Base-by-base conservation (phyloP, 164 flowering plant genomes). In the Chimonanthus praecox region DNA sequence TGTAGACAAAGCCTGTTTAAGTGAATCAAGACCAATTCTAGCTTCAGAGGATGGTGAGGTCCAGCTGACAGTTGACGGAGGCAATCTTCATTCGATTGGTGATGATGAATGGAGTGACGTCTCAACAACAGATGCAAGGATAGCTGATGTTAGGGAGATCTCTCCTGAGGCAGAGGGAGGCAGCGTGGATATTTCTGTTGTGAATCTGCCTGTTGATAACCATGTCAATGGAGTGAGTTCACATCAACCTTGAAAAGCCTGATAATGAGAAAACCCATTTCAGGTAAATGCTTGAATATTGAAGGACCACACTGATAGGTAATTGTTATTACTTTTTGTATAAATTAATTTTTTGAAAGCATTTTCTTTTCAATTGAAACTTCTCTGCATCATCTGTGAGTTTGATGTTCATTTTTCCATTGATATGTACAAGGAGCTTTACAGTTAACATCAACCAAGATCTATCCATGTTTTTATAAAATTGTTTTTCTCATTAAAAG, bases 1-100 rank as follows among this genome's bases (percentile, higher is more conserved):
- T 72, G 94, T 89, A 69, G 99, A 92, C 79, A 94, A 93, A 84
- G 98, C 94, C 49, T 95, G 99, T 80, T 84, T 89, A 43, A 89
- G 91, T 71, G 84, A 81, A 71, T 88, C 94, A 8, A 86, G 83
- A 83, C 78, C 84, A 15, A 73, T 79, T 49, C 72, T 78, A 16
- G 84, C 82, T 43, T 84, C 82, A 48, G 73, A 81, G 5, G 44
- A 44, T 65, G 48, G 68, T 10, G 44, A 10, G 11, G 60, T 54
- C 60, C 60, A 54, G 15, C 60, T 54, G 75, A 71, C 85, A 7
- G 81, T 61, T 11, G 86, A 87, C 66, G 86, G 84, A 70, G 77
- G 77, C 4, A 78, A 83, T 67, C 77, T 72, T 71, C 86, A 54
- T 33, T 82, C 91, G 47, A 78, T 85, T 66, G 86, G 85, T 49